These are phyloP conservation scores for Leavenworthia alabamica DNA, from an alignment of 345 rosid genomes.

Conservation along the genomic window DNA sequence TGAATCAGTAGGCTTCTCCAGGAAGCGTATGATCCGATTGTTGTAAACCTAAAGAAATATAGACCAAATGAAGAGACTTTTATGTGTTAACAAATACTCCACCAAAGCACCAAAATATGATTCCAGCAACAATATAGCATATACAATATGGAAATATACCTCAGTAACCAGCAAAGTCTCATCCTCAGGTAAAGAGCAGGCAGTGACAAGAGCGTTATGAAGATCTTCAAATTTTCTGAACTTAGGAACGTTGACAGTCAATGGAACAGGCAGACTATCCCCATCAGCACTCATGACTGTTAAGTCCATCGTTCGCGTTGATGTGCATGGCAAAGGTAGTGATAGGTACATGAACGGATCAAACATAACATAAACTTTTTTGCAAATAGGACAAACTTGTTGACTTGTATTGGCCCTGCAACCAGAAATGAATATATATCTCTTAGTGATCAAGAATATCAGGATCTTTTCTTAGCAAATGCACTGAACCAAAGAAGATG, in stretches of 20 bases:
- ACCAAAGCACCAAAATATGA: slow-evolving; percentile 13
- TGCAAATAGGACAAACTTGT: slow-evolving; percentile 95
- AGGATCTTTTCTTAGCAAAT: too few relatives aligned
- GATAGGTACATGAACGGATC: slow-evolving; percentile 98
- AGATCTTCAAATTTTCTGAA: slow-evolving; percentile 87
- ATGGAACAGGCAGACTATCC: slow-evolving; percentile 45
- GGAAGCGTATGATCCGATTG: slow-evolving; percentile 65
- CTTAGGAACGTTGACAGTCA: slow-evolving; percentile 76
- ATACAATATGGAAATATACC: slow-evolving; percentile 42
- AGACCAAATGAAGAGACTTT: slow-evolving; percentile 6
- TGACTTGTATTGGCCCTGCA: slow-evolving; percentile 98
- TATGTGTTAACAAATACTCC: neutral
- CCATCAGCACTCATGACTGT: slow-evolving; percentile 78
- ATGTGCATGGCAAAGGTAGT: slow-evolving; percentile 86
- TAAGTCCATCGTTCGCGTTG: slow-evolving; percentile 75
- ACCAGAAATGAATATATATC: slow-evolving; percentile 15
- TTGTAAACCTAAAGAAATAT: slow-evolving; percentile 68
- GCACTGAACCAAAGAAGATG: too few relatives aligned
- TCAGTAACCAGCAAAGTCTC: slow-evolving; percentile 87
- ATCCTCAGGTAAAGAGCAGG: slow-evolving; percentile 72
- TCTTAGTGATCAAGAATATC: slow-evolving; percentile 11
- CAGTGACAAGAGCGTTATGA: slow-evolving; percentile 55
- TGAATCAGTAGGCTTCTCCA: slow-evolving; percentile 82
- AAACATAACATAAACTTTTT: slow-evolving; percentile 79
- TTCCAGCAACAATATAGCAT: slow-evolving; percentile 12